A percentile compares a stretch with the other conserved stretches of the same genome.
Evolutionary conservation across 768 basidiomycete species (phyloP).

Genomic region (Naganishia onofrii): DNA sequence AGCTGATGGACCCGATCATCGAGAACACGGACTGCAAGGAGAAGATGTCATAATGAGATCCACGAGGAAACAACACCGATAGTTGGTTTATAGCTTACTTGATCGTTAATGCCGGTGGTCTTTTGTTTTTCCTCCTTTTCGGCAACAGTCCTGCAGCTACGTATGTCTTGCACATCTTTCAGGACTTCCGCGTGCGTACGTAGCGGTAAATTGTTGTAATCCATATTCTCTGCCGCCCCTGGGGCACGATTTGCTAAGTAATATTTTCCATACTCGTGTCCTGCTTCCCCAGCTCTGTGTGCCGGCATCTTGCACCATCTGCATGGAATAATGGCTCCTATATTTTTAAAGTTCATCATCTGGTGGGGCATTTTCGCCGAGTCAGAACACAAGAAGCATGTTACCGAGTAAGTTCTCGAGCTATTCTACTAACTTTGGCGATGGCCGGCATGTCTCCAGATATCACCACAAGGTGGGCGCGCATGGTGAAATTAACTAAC

Average conservation of each 20-base stretch:
- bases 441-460: background rate
- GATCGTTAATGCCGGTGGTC: too few relatives aligned
- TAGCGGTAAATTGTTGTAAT: background rate
- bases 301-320: background rate
- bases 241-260: background rate
- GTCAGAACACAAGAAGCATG: too few relatives aligned
- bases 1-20: background rate
- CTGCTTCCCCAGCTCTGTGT: background rate
- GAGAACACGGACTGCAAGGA: background rate
- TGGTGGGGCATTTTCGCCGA: too few relatives aligned
- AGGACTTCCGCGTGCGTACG: background rate
- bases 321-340: background rate
- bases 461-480: background rate
- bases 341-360: background rate
- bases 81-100: too few relatives aligned
- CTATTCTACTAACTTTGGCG: background rate
- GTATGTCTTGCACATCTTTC: background rate
- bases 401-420: too few relatives aligned
- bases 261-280: background rate
- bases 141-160: too few relatives aligned
- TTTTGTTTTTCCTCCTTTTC: too few relatives aligned
- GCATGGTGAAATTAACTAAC: background rate
- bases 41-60: too few relatives aligned
- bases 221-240: background rate
- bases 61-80: too few relatives aligned